A percentile compares a stretch with the other conserved stretches of the same genome.
phyloP scores from a whole-genome alignment of 1,284 basidiomycete genomes.

The Apiotrichum mycotoxinovorans region DNA sequence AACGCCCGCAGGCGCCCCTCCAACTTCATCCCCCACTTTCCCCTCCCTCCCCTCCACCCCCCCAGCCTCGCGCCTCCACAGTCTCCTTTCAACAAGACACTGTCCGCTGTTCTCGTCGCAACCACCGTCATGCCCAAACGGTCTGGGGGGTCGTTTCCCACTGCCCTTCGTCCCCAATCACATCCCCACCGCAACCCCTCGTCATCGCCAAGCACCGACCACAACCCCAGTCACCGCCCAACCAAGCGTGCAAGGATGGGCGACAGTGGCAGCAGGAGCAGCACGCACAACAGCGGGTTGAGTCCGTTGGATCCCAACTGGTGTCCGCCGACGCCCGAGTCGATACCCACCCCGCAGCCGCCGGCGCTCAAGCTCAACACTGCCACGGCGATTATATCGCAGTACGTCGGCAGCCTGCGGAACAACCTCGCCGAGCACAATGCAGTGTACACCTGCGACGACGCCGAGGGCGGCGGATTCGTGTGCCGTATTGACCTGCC shows the following conservation, averaged over 20 bases:
- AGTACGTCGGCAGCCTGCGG: constrained; percentile 16
- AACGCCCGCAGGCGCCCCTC: no score
- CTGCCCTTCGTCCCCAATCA: no score
- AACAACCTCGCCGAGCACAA: constrained; percentile 11
- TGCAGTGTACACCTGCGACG: constrained; percentile 1
- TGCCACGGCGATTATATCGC: constrained; percentile 8
- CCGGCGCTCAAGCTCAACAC: not conserved
- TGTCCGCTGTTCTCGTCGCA: no score
- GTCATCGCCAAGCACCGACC: not conserved
- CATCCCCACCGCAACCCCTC: not conserved
- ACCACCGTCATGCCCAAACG: not conserved
- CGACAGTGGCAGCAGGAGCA: not conserved
- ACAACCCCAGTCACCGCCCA: not conserved
- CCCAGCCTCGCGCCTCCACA: no score
- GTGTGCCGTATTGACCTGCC: constrained; percentile 6
- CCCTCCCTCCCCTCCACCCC: no score
- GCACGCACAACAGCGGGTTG: not conserved
- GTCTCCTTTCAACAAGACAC: no score
- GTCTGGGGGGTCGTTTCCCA: no score
- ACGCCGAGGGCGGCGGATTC: not conserved
- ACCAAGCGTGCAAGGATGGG: not conserved
- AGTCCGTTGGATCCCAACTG: no score
- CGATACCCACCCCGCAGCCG: not conserved
- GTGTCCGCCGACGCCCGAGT: not conserved
- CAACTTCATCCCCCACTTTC: no score